Percentiles rank a stretch among this genome's conserved stretches.
phyloP scores from a whole-genome alignment of 2,329 filamentous ascomycete species.

The Coniella lustricola region DNA sequence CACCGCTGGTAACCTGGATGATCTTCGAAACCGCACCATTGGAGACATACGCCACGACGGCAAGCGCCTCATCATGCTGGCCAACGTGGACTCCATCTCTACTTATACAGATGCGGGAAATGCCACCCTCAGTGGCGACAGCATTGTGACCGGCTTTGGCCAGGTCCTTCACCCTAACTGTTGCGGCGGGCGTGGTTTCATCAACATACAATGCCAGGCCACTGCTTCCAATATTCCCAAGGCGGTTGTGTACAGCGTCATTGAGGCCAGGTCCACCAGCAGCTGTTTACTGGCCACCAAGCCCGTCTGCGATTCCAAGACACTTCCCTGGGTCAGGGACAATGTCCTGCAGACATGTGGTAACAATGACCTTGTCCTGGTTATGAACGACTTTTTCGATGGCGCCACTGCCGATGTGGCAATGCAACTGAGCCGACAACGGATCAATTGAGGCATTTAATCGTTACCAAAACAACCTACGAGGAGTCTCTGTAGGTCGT shows the following conservation, averaged over 20 bases:
- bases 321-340: slow-evolving; percentile 37
- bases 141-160: slow-evolving; percentile 31
- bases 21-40: slow-evolving; percentile 27
- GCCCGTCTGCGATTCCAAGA: slow-evolving; percentile 39
- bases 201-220: slow-evolving; percentile 42
- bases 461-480: neutral
- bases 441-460: slow-evolving; percentile 20
- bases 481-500: no score
- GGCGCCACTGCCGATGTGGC: slow-evolving; percentile 41
- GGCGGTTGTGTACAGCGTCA: slow-evolving; percentile 37
- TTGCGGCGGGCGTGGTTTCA: slow-evolving; percentile 29
- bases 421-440: slow-evolving; percentile 31
- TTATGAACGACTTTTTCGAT: slow-evolving; percentile 47
- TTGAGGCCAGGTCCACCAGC: slow-evolving; percentile 36
- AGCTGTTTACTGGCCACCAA: slow-evolving; percentile 43
- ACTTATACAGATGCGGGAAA: slow-evolving; percentile 35
- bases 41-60: slow-evolving; percentile 26
- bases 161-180: slow-evolving; percentile 24
- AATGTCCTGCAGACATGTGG: slow-evolving; percentile 32
- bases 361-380: slow-evolving; percentile 34
- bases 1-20: slow-evolving; percentile 25
- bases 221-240: slow-evolving; percentile 42
- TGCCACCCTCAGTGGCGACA: slow-evolving; percentile 32
- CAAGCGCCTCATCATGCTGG: slow-evolving; percentile 32
- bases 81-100: slow-evolving; percentile 30